Evolutionary conservation across 257 asterid species (phyloP), one percentile per base, ranked within the genome.

Genomic region (Solanum bulbocastanum): DNA sequence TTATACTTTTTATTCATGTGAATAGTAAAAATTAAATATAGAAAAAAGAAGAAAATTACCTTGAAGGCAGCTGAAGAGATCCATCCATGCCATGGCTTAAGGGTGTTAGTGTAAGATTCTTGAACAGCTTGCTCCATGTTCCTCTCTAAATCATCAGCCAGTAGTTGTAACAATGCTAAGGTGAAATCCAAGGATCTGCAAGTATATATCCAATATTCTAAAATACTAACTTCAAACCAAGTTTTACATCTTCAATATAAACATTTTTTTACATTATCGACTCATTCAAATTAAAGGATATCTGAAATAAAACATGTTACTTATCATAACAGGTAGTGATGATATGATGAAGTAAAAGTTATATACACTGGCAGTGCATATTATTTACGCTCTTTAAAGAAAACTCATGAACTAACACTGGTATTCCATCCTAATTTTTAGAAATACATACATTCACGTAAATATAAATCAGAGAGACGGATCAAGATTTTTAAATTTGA

Each of bases 81-180:
- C 99, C 99, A 96, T 81, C 99, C 98, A 91, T 96, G 99, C 98
- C 98, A 96, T 88, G 99, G 98, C 89, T 92, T 96, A 33, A 96
- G 92, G 81, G 96, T 96, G 66, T 36, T 66, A 72, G 33, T 92
- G 62, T 97, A 97, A 1, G 98, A 89, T 85, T 94, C 98, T 81
- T 95, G 96, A 83, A 97, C 98, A 6, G 93, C 98, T 88, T 93
- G 90, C 88, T 88, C 97, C 94, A 97, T 91, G 82, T 93, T 90
- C 88, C 90, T 93, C 62, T 89, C 95, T 7, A 93, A 92, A 91
- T 97, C 96, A 84, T 93, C 94, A 36, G 87, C 93, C 33, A 97
- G 89, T 58, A 92, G 35, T 87, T 95, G 91, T 49, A 97, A 60
- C 91, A 97, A 89, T 22, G 92, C 89, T 35, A 92, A 87, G 16